Evolutionary conservation across 352 stramenopile genomes (phyloP).

Genomic region (Globisporangium paddicum): DNA sequence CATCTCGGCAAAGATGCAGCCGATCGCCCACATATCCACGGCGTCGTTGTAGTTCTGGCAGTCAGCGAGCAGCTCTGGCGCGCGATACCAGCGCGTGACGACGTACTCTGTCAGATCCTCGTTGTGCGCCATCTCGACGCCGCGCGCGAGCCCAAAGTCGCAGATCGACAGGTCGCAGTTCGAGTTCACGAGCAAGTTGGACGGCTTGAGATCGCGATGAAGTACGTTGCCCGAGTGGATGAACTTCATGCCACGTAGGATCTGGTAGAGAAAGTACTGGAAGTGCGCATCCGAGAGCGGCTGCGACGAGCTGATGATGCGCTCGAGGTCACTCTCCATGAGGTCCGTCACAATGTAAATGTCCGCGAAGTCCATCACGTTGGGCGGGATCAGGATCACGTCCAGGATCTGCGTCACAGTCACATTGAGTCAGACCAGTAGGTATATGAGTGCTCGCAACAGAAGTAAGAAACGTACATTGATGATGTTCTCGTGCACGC

Average conservation of each 20-base stretch:
- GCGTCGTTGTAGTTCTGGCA: constrained; percentile 96
- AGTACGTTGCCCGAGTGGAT: constrained; percentile 97
- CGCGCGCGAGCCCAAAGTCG: constrained; percentile 91
- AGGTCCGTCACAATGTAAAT: constrained; percentile 92
- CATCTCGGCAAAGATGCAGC: constrained; percentile 99
- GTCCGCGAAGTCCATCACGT: constrained; percentile 84
- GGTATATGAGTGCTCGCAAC: too few species aligned
- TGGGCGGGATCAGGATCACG: constrained; percentile 75
- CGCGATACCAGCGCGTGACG: constrained; percentile 89
- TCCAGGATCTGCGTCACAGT: constrained; percentile 66
- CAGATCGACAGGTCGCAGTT: constrained; percentile 90
- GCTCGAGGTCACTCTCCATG: constrained; percentile 90
- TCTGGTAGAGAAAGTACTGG: constrained; percentile 90
- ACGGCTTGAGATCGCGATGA: constrained; percentile 86
- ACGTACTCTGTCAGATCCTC: constrained; percentile 86
- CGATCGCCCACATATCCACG: constrained; percentile 95
- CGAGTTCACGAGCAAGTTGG: constrained; percentile 87
- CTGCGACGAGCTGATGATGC: constrained; percentile 88
- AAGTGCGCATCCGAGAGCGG: constrained; percentile 84
- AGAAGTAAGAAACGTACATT: too few species aligned
- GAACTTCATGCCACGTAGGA: constrained; percentile 95
- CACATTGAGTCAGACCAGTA: too few species aligned
- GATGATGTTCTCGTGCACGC: constrained; percentile 91
- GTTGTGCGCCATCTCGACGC: constrained; percentile 82
- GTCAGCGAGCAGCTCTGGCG: constrained; percentile 77